Conservation (phyloP, 805 yeast genomes). For the Schizosaccharomyces pombe region DNA sequence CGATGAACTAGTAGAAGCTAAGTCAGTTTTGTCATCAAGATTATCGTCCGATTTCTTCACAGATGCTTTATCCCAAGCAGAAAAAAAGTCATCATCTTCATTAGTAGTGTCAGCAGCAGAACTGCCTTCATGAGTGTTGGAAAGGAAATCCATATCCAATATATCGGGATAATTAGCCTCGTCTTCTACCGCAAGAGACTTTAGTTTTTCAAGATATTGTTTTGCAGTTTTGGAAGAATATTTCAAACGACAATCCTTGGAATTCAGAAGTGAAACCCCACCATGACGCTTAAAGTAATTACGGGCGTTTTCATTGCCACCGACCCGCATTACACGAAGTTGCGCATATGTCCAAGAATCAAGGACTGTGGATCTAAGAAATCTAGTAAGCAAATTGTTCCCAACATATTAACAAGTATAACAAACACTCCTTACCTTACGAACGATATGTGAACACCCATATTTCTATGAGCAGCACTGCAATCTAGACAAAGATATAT, state of each 20-base stretch:
- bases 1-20: no score
- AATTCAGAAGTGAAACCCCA: slow-evolving; percentile 45
- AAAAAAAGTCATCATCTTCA: slow-evolving; percentile 60
- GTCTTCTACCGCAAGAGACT: slow-evolving; percentile 43
- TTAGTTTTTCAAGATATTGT: slow-evolving; percentile 58
- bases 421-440: neutral
- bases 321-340: slow-evolving; percentile 73
- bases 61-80: slow-evolving; percentile 72
- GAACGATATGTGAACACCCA: slow-evolving; percentile 90
- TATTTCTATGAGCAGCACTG: slow-evolving; percentile 80
- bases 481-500: slow-evolving; percentile 81
- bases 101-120: slow-evolving; percentile 10
- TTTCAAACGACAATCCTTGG: slow-evolving; percentile 46
- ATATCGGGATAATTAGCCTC: slow-evolving; percentile 45
- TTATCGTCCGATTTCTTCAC: slow-evolving; percentile 15
- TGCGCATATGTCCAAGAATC: slow-evolving; percentile 89
- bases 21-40: no score
- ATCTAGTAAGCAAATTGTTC: slow-evolving; percentile 26
- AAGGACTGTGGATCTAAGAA: slow-evolving; percentile 38
- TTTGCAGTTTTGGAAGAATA: slow-evolving; percentile 63
- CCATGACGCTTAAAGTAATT: slow-evolving; percentile 70
- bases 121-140: slow-evolving; percentile 9
- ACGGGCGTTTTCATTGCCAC: slow-evolving; percentile 73
- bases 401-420: neutral
- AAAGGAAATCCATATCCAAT: slow-evolving; percentile 20